Evolutionary conservation across 441 rosid species (phyloP).

Genomic region (Iberis amara): DNA sequence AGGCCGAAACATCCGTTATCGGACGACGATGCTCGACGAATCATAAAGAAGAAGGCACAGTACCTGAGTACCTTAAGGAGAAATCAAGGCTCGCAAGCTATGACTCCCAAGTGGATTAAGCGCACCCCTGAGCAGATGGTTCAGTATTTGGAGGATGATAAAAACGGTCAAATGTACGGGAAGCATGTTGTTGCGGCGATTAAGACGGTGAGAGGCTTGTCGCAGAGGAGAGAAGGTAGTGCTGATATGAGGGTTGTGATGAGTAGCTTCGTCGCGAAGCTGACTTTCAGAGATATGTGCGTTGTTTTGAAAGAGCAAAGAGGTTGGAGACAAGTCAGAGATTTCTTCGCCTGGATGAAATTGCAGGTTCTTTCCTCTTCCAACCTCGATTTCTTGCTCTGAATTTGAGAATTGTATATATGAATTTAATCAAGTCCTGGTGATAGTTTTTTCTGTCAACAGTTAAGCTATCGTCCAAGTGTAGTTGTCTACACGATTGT

Average conservation of each 20-base stretch:
- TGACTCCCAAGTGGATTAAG: conserved; percentile 80
- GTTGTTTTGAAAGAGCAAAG: conserved; percentile 81
- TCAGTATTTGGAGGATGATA: conserved; percentile 64
- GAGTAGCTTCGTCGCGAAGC: conserved; percentile 70
- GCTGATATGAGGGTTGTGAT: conserved; percentile 56
- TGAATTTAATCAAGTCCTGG: no score
- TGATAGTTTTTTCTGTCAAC: conserved; percentile 47
- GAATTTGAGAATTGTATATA: no score
- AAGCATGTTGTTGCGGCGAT: conserved; percentile 82
- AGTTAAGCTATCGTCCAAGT: conserved; percentile 75
- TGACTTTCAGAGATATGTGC: conserved; percentile 84
- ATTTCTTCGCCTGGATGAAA: conserved; percentile 90
- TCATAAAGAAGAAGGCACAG: conserved; percentile 66
- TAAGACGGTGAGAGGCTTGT: conserved; percentile 57
- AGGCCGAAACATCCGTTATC: conserved; percentile 65
- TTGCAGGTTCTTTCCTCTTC: conserved; percentile 48
- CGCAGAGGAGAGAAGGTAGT: conserved; percentile 38
- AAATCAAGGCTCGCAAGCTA: conserved; percentile 64
- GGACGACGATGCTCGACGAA: conserved; percentile 82
- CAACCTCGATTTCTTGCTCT: not conserved
- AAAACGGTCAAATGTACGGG: conserved; percentile 71
- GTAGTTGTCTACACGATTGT: conserved; percentile 71
- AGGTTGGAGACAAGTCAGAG: conserved; percentile 75
- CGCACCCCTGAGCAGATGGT: conserved; percentile 94
- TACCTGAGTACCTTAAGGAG: conserved; percentile 65